Evolutionary conservation across 1,139 yeast genomes (phyloP).

Genomic region (Magnusiomyces paraingens): DNA sequence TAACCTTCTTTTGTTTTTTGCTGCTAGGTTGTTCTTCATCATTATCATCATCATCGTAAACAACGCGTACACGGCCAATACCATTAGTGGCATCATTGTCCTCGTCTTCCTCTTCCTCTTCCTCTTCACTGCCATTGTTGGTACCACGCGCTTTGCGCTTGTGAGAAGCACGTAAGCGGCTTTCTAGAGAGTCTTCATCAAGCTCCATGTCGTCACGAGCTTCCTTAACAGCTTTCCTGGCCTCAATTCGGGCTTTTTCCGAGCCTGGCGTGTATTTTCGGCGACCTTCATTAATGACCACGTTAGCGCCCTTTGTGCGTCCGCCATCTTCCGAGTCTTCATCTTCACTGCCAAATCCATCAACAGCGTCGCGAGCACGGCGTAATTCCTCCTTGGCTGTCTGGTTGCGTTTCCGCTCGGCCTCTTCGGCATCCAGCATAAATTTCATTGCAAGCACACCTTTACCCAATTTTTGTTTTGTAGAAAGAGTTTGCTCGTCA

Average conservation of each 20-base stretch:
- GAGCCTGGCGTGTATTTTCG: slow-evolving; percentile 75
- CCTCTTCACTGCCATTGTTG: slow-evolving; percentile 13
- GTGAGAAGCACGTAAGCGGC: slow-evolving; percentile 17
- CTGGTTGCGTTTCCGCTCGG: slow-evolving; percentile 20
- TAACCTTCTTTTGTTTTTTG: slow-evolving; percentile 1
- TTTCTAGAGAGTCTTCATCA: slow-evolving; percentile 47
- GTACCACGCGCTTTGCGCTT: slow-evolving; percentile 14
- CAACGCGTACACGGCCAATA: slow-evolving; percentile 15
- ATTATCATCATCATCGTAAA: slow-evolving; percentile 13
- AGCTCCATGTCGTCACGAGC: slow-evolving; percentile 44
- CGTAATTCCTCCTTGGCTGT: slow-evolving; percentile 18
- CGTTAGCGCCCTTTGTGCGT: slow-evolving; percentile 34
- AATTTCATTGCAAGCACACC: slow-evolving; percentile 93
- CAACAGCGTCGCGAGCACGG: slow-evolving; percentile 34
- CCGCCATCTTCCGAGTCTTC: slow-evolving; percentile 35
- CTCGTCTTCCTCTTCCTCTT: slow-evolving; percentile 8
- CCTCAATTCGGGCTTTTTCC: slow-evolving; percentile 38
- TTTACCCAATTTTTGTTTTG: slow-evolving; percentile 51
- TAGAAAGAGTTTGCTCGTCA: slow-evolving; percentile 32
- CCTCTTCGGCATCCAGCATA: slow-evolving; percentile 22
- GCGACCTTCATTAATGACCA: slow-evolving; percentile 62
- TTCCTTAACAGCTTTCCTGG: slow-evolving; percentile 39
- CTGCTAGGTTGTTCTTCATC: slow-evolving; percentile 11
- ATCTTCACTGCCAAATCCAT: slow-evolving; percentile 24
- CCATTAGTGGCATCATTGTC: slow-evolving; percentile 3